A percentile compares a stretch with the other conserved stretches of the same genome.
These are phyloP conservation scores for Oemleria cerasiformis DNA, from an alignment of 306 rosid species.

Conservation along the genomic window DNA sequence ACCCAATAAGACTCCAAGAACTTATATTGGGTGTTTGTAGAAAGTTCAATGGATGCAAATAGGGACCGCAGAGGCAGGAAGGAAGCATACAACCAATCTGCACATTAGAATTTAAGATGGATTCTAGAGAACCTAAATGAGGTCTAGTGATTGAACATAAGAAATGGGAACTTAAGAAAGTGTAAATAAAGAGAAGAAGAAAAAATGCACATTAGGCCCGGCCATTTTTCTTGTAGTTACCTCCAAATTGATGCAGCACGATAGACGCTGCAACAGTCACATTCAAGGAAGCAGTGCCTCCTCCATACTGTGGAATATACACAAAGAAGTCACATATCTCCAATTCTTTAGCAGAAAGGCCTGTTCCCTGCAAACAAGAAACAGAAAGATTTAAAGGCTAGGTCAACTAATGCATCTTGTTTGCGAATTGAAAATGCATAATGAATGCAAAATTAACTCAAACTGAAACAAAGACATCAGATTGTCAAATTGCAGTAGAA, in stretches of 20 bases:
- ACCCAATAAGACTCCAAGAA: neutral
- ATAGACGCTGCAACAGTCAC: conserved; percentile 95
- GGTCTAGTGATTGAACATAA: neutral
- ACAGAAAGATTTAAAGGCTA: neutral
- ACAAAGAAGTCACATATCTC: conserved; percentile 90
- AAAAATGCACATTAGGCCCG: neutral
- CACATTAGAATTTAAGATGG: neutral
- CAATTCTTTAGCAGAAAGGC: conserved; percentile 81
- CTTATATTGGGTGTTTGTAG: neutral
- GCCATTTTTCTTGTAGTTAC: conserved; percentile 30
- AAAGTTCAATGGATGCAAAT: neutral
- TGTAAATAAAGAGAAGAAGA: too few species aligned
- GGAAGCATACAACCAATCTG: neutral
- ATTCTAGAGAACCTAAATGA: neutral
- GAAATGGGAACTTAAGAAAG: neutral
- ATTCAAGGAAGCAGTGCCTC: conserved; percentile 87
- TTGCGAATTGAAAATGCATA: neutral
- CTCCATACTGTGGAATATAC: conserved; percentile 89
- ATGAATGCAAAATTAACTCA: neutral
- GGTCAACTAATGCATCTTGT: neutral
- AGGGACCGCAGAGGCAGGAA: neutral
- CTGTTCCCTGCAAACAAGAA: conserved; percentile 55
- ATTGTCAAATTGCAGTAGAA: neutral
- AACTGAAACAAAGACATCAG: neutral
- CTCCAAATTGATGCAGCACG: conserved; percentile 91